Conservation (phyloP, 1,284 basidiomycete species). For the Apiotrichum veenhuisii region DNA sequence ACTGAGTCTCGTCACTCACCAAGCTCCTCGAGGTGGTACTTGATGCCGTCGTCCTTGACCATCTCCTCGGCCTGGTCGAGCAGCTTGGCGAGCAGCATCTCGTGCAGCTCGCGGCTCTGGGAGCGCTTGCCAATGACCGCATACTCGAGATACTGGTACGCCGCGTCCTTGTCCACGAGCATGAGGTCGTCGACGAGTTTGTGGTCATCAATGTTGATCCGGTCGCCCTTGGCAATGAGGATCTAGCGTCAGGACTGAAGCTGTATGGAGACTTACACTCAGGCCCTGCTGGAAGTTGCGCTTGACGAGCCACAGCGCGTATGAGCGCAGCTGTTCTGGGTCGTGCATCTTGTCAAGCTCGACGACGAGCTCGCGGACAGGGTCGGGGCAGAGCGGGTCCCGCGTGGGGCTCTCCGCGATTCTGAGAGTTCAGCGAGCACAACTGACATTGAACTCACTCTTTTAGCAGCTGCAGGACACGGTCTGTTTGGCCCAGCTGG, state of each 20-base stretch:
- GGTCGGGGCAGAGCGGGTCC: slow-evolving; percentile 65
- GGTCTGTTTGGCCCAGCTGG: slow-evolving; percentile 57
- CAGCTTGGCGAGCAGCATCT: slow-evolving; percentile 32
- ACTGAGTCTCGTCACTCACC: slow-evolving; percentile 24
- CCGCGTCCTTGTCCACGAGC: slow-evolving; percentile 53
- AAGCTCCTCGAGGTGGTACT: slow-evolving; percentile 48
- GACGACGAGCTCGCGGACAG: slow-evolving; percentile 63
- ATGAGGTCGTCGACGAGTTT: slow-evolving; percentile 43
- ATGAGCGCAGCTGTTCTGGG: slow-evolving; percentile 61
- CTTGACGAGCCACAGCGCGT: slow-evolving; percentile 75
- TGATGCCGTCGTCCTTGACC: slow-evolving; percentile 44
- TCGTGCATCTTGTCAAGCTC: slow-evolving; percentile 63
- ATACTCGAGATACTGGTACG: slow-evolving; percentile 70
- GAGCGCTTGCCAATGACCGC: slow-evolving; percentile 65
- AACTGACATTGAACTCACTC: slow-evolving; percentile 57
- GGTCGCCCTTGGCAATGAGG: slow-evolving; percentile 52
- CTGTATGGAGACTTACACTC: slow-evolving; percentile 54
- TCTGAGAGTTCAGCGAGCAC: slow-evolving; percentile 50
- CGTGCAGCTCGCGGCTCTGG: slow-evolving; percentile 34
- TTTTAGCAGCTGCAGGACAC: slow-evolving; percentile 65
- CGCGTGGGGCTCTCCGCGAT: slow-evolving; percentile 65
- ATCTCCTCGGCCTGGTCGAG: slow-evolving; percentile 31
- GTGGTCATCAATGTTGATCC: slow-evolving; percentile 56
- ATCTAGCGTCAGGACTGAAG: slow-evolving; percentile 29
- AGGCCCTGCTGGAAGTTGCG: slow-evolving; percentile 67